Conservation (phyloP, 164 flowering plant genomes). For the Pachysandra terminalis region DNA sequence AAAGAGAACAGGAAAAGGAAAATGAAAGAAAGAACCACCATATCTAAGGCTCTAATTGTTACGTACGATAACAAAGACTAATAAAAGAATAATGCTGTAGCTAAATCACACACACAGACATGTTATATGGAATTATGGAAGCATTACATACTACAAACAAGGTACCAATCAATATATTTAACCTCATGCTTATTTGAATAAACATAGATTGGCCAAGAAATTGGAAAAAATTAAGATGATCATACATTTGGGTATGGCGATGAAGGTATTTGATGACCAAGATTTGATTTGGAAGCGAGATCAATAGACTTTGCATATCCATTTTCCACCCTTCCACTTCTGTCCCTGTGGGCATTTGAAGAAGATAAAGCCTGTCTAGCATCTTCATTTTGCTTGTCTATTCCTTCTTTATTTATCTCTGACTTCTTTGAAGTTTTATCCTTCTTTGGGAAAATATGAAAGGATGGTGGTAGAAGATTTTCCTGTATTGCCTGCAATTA, state of each 20-base stretch:
- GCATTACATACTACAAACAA: no score
- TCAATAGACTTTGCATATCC: conserved; percentile 19
- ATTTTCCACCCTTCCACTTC: conserved; percentile 10
- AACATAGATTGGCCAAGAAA: background rate
- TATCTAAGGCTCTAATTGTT: no score
- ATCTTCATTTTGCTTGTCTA: conserved; percentile 15
- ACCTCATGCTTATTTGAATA: background rate
- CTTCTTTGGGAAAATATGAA: conserved; percentile 50
- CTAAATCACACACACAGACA: no score
- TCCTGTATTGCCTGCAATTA: conserved; percentile 69
- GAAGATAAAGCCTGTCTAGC: conserved; percentile 20
- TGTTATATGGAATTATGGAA: no score
- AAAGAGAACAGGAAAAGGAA: no score
- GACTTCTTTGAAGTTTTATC: conserved; percentile 23
- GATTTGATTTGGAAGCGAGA: conserved; percentile 19
- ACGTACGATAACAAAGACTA: no score
- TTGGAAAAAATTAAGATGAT: background rate
- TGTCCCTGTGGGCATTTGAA: conserved; percentile 7
- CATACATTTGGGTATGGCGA: conserved; percentile 72
- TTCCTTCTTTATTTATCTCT: conserved; percentile 30
- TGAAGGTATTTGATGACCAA: conserved; percentile 21
- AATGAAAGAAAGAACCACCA: no score
- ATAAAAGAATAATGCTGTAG: no score
- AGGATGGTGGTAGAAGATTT: conserved; percentile 63
- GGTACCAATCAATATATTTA: background rate